Conservation (phyloP, 2,329 filamentous ascomycete genomes). For the Tolypocladium ophioglossoides region DNA sequence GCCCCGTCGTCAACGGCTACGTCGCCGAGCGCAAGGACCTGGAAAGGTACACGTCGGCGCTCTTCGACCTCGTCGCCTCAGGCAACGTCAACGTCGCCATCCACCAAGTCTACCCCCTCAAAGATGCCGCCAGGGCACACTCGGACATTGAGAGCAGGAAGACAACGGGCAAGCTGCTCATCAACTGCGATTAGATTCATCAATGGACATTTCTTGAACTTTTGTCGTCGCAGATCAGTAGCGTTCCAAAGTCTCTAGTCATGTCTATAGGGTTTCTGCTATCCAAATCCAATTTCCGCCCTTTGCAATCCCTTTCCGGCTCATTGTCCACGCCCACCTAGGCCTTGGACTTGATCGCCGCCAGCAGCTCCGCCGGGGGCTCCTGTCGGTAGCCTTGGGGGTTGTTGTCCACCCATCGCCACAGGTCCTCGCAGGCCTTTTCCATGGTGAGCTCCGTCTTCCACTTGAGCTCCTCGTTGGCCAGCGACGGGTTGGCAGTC, state of each 20-base stretch:
- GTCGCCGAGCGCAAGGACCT: conserved; percentile 59
- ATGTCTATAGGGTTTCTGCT: not conserved
- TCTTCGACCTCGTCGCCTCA: conserved; percentile 61
- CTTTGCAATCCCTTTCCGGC: not conserved
- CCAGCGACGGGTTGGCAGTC: conserved; percentile 79
- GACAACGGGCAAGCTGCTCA: conserved; percentile 73
- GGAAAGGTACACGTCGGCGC: conserved; percentile 56
- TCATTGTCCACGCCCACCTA: not conserved
- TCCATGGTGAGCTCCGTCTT: conserved; percentile 85
- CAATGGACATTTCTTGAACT: not conserved
- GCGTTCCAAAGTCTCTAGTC: not conserved
- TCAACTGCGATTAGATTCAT: conserved; percentile 45
- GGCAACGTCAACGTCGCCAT: conserved; percentile 63
- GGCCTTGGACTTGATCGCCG: conserved; percentile 38
- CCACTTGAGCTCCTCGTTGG: conserved; percentile 85
- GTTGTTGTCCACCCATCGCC: conserved; percentile 96
- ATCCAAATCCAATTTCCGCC: not conserved
- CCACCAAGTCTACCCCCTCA: conserved; percentile 67
- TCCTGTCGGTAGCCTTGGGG: conserved; percentile 88
- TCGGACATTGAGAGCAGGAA: conserved; percentile 69
- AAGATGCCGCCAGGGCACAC: conserved; percentile 63
- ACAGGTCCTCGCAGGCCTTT: conserved; percentile 86
- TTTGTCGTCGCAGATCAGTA: not conserved
- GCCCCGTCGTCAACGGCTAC: conserved; percentile 66
- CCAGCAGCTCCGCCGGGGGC: conserved; percentile 73